These are phyloP conservation scores for Pelargonium fulgidum DNA, from an alignment of 441 rosid species.

Conservation along the genomic window DNA sequence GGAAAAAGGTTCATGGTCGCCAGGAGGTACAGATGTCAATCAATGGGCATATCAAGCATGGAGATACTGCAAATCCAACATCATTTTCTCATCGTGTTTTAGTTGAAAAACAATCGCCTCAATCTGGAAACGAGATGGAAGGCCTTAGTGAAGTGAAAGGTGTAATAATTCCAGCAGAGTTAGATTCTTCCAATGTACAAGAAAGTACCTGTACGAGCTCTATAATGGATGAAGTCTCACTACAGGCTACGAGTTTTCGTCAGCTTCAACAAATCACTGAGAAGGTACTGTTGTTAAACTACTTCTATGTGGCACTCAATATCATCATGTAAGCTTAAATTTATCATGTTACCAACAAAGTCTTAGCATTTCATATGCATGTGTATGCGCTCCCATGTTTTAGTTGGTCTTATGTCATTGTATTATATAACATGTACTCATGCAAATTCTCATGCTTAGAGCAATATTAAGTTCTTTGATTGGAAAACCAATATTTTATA, in stretches of 20 bases:
- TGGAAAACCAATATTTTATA: no score
- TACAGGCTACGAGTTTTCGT: slow-evolving; percentile 69
- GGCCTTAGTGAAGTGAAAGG: slow-evolving; percentile 41
- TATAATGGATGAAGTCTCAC: slow-evolving; percentile 55
- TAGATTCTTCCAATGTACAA: slow-evolving; percentile 44
- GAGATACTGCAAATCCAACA: slow-evolving; percentile 29
- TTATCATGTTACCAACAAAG: no score
- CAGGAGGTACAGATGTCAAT: slow-evolving; percentile 28
- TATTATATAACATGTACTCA: no score
- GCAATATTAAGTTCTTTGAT: no score
- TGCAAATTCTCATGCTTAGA: no score
- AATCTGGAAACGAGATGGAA: slow-evolving; percentile 33
- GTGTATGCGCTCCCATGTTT: no score
- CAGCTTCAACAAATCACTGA: slow-evolving; percentile 82
- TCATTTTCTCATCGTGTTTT: slow-evolving; percentile 33
- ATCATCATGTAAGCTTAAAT: no score
- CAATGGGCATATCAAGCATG: slow-evolving; percentile 29
- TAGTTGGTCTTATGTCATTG: no score
- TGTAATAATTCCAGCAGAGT: slow-evolving; percentile 32
- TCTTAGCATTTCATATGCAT: no score
- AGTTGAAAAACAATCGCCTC: slow-evolving; percentile 33
- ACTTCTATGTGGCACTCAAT: no score
- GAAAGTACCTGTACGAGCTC: slow-evolving; percentile 60
- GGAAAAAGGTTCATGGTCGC: slow-evolving; percentile 26
- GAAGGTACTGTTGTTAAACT: slow-evolving; percentile 39